Conservation (phyloP, 192 early-diverging fungal genomes). For the Diversispora epigaea region DNA sequence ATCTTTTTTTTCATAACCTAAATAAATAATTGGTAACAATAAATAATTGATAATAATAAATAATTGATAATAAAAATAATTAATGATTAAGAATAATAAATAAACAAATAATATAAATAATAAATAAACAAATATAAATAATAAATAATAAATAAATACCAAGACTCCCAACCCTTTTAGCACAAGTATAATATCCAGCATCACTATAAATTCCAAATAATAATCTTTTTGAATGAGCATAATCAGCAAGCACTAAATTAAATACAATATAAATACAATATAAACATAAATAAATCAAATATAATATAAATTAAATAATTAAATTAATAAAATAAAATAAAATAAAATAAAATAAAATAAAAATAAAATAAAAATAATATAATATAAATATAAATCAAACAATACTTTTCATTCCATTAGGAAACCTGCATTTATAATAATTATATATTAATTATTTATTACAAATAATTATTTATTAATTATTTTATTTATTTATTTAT, state of each 20-base stretch:
- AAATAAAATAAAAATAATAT: neutral
- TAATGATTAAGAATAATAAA: too few relatives aligned
- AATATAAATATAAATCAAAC: neutral
- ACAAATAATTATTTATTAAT: neutral
- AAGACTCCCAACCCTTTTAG: constrained; percentile 42
- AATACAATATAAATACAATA: constrained; percentile 28
- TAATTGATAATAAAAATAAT: too few relatives aligned
- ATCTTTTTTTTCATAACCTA: constrained; percentile 49
- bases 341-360: neutral
- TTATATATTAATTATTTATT: neutral
- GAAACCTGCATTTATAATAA: neutral
- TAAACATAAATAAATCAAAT: neutral
- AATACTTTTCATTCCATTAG: constrained; percentile 10
- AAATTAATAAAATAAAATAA: neutral
- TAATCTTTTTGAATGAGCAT: constrained; percentile 51
- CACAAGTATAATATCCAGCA: constrained; percentile 53
- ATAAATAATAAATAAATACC: neutral
- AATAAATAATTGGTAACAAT: constrained; percentile 1
- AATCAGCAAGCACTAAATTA: constrained; percentile 49
- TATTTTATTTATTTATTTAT: neutral
- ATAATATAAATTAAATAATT: too few relatives aligned
- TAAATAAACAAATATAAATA: too few relatives aligned
- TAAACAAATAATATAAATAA: too few relatives aligned
- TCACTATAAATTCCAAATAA: constrained; percentile 47
- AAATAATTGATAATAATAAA: too few relatives aligned